These are phyloP conservation scores for Quercus ilex DNA, from an alignment of 306 rosid species.

Conservation along the genomic window DNA sequence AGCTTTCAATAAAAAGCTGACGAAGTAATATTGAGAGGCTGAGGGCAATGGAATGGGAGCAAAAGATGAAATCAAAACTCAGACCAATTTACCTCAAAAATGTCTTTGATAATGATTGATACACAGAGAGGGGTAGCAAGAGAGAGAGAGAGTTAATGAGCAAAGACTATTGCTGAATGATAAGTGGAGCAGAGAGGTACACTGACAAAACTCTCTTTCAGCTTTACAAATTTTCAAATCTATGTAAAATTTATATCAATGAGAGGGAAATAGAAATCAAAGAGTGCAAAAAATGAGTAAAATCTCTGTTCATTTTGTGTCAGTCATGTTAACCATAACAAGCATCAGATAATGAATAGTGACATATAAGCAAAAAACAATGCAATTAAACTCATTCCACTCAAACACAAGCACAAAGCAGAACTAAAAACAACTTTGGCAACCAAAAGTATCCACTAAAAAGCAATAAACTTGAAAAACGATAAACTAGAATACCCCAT, in stretches of 20 bases:
- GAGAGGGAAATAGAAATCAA: not conserved
- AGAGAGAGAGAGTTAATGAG: not conserved
- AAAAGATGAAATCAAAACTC: not conserved
- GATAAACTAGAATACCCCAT: conserved; percentile 34
- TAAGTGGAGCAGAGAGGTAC: not conserved
- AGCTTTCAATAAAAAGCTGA: too few relatives aligned
- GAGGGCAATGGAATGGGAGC: not conserved
- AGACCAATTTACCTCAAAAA: not conserved
- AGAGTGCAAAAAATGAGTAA: not conserved
- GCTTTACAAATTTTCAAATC: conserved; percentile 2
- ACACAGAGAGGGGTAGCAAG: not conserved
- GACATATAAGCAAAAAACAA: not conserved
- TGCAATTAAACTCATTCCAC: not conserved
- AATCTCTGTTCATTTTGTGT: not conserved
- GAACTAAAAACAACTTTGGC: conserved; percentile 23
- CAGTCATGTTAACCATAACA: not conserved
- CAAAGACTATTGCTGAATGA: not conserved
- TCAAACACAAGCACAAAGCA: conserved; percentile 1
- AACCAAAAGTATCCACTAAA: not conserved
- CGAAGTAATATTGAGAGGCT: not conserved
- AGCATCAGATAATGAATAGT: not conserved
- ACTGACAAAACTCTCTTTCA: not conserved
- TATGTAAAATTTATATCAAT: not conserved
- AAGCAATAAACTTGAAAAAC: not conserved
- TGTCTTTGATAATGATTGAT: not conserved